Evolutionary conservation across 768 basidiomycete genomes (phyloP), one percentile per base, ranked within the genome.

Genomic region (Trametes maxima): DNA sequence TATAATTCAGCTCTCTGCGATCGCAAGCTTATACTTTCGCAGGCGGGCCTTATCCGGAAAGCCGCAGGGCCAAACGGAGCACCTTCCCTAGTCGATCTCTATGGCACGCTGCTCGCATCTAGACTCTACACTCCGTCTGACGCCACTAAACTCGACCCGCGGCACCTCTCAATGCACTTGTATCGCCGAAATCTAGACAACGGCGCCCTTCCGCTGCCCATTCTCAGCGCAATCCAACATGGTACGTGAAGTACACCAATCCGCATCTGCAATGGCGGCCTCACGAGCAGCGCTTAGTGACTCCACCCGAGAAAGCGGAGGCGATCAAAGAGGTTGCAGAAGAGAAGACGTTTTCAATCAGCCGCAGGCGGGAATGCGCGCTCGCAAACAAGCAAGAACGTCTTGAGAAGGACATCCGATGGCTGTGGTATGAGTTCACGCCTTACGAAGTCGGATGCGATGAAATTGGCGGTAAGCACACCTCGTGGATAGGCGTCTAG

Each of bases 401-500:
- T 6, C 64, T 70, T 2, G 54, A 49, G 33, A 56, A 59, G 7
- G 36, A 54, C 2, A 55, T 62, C 42, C 51, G 68, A 19, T 69
- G 63, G 60, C 59, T 70, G 1, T 70, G 69, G 69, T 70, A 70
- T 44, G 69, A 70, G 54, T 69, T 70, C 47, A 69, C 68, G 17
- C 69, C 68, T 0, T 70, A 67, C 46, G 69, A 70, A 45, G 58
- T 70, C 17, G 69, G 69, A 5, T 70, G 69, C 36, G 69, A 70
- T 35, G 69, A 70, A 35, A 50, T 70, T 21, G 69, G 69, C 14
- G 69, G 69, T 70, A 47, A 24, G 62, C 24, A 11, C 48, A 17
- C 7, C 21, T 24, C 7, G 10, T 16, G 42, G 14, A 6, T 24
- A 2, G 3, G 14, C 2, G 35, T 13, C 2, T 10, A 25, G 21